phyloP scores from a whole-genome alignment of 352 stramenopile genomes.

The Aphanomyces invadans region DNA sequence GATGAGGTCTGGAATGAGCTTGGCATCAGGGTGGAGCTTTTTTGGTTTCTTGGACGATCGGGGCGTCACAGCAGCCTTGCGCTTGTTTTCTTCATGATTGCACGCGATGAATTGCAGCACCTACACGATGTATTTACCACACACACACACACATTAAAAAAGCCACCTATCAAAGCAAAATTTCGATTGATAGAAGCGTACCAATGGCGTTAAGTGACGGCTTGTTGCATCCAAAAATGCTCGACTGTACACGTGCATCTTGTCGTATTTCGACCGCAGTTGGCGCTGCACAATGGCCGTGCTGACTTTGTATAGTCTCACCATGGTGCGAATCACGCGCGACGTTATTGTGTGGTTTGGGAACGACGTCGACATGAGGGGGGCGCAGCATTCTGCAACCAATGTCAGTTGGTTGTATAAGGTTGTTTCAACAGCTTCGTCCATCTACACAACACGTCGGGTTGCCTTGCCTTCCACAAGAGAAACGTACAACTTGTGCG shows the following conservation, averaged over 20 bases:
- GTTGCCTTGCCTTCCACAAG: no score
- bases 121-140: no score
- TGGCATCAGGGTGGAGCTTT: constrained; percentile 32
- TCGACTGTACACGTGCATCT: constrained; percentile 37
- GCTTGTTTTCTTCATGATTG: constrained; percentile 41
- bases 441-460: neutral
- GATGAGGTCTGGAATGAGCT: constrained; percentile 55
- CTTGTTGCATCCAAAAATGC: constrained; percentile 44
- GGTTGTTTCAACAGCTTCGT: neutral
- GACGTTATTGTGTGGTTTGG: constrained; percentile 16
- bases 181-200: neutral
- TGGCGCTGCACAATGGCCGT: constrained; percentile 35
- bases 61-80: neutral
- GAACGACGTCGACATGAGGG: constrained; percentile 7
- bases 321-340: constrained; percentile 38
- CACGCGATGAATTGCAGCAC: constrained; percentile 47
- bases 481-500: no score
- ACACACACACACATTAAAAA: no score
- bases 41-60: constrained; percentile 16
- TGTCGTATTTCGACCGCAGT: constrained; percentile 37
- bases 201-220: constrained; percentile 32
- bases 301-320: constrained; percentile 49
- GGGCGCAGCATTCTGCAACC: neutral
- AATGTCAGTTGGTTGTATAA: constrained; percentile 3
- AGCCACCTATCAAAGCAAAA: no score